Evolutionary conservation across 768 basidiomycete genomes (phyloP).

Genomic region (Leccinum disarticulatum): DNA sequence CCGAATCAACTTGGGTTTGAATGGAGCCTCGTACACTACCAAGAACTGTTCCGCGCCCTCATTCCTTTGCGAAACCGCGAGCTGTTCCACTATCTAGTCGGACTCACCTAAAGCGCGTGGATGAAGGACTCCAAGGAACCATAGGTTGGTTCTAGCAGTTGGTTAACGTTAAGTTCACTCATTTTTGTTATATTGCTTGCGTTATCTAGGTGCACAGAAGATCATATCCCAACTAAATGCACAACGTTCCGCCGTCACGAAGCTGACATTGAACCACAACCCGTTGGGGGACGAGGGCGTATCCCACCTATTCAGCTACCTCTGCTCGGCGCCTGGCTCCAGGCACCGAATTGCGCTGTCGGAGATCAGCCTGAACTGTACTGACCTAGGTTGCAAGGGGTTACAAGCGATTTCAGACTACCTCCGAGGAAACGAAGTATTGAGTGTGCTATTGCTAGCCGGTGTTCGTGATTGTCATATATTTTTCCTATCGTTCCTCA

Average conservation of each 20-base stretch:
- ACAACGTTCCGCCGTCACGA: slow-evolving; percentile 43
- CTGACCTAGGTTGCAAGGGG: slow-evolving; percentile 52
- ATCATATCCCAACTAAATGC: slow-evolving; percentile 47
- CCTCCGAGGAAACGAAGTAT: slow-evolving; percentile 43
- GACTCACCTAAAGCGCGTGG: slow-evolving; percentile 18
- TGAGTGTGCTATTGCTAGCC: slow-evolving; percentile 52
- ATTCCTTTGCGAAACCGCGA: slow-evolving; percentile 2
- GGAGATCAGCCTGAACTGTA: slow-evolving; percentile 58
- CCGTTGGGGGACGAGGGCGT: slow-evolving; percentile 57
- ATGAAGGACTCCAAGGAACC: slow-evolving; percentile 24
- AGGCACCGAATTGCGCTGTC: slow-evolving; percentile 41
- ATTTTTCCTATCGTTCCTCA: not conserved
- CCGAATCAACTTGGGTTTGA: not conserved
- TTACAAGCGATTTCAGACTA: slow-evolving; percentile 52
- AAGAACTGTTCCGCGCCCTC: not conserved
- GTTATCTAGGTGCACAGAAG: slow-evolving; percentile 49
- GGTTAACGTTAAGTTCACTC: not conserved
- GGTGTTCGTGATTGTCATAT: slow-evolving; percentile 42
- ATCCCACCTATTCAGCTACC: slow-evolving; percentile 51
- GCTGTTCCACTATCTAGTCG: slow-evolving; percentile 15
- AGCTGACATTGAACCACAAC: slow-evolving; percentile 56
- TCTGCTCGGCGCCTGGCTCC: slow-evolving; percentile 48
- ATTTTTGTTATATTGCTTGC: slow-evolving; percentile 3
- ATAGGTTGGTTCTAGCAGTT: slow-evolving; percentile 14
- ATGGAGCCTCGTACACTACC: slow-evolving; percentile 17